These are phyloP conservation scores for Arachnomyces sp. DNA, from an alignment of 2,329 filamentous ascomycete species.

Conservation along the genomic window DNA sequence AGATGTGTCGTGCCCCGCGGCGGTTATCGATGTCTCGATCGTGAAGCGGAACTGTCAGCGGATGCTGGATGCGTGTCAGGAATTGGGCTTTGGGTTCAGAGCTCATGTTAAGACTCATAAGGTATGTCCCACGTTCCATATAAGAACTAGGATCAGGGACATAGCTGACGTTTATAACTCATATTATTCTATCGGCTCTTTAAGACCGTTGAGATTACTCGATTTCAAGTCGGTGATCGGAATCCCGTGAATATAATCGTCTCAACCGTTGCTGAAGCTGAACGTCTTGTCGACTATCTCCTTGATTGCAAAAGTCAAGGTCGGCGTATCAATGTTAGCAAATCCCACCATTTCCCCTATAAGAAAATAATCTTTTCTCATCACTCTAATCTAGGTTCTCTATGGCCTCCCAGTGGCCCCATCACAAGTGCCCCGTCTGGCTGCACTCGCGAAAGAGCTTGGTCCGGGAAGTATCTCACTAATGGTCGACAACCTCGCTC, in stretches of 20 bases:
- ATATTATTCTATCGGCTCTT: no score
- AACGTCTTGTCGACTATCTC: slow-evolving; percentile 56
- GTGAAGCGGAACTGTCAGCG: slow-evolving; percentile 59
- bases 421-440: slow-evolving; percentile 54
- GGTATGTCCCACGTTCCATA: no score
- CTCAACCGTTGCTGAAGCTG: slow-evolving; percentile 65
- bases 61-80: slow-evolving; percentile 60
- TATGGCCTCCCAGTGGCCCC: slow-evolving; percentile 64
- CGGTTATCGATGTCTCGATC: slow-evolving; percentile 59
- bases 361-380: no score
- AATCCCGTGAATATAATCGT: slow-evolving; percentile 55
- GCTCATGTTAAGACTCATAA: slow-evolving; percentile 80
- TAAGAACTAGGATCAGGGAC: no score
- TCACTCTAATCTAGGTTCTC: slow-evolving; percentile 40
- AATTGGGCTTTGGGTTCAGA: slow-evolving; percentile 58
- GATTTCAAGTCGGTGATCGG: slow-evolving; percentile 58
- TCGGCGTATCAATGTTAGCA: slow-evolving; percentile 48
- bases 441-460: slow-evolving; percentile 48
- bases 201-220: slow-evolving; percentile 55
- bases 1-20: slow-evolving; percentile 57
- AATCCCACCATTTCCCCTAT: no score
- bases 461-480: slow-evolving; percentile 52
- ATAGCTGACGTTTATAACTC: no score
- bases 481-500: slow-evolving; percentile 59
- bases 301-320: slow-evolving; percentile 50